Base-by-base conservation (phyloP, 306 rosid species). In the Fragaria vesca region DNA sequence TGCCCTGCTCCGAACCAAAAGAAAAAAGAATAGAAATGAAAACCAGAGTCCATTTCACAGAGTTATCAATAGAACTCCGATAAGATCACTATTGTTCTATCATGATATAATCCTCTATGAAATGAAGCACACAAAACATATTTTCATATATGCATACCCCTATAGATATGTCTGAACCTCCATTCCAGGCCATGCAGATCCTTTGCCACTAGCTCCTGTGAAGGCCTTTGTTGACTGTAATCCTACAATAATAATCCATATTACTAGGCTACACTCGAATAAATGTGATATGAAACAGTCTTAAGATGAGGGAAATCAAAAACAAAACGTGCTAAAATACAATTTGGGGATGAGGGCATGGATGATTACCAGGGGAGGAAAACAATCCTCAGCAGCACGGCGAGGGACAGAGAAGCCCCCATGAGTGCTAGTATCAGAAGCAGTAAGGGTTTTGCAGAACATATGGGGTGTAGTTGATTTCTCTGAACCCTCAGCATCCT, bases 301-400 rank as follows among this genome's bases (percentile, higher is more conserved):
- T 36, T 52, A n/a, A 54, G 34, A 43, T 72, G 32, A 36, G 13
- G 0, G 4, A 8, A 24, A 21, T 32, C 32, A 21, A 21, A 62
- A 62, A 62, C 28, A 61, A 13, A 5, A 46, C 47, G 16, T 17
- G 20, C 60, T 11, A 1, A 43, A 75, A 70, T 26, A 60, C 12
- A 47, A 45, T 2, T 10, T 45, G 5, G 12, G 72, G 9, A 74
- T 26, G 76, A 24, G 63, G 65, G 60, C 40, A 36, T 40, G 58
- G 70, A 70, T 71, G 30, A 63, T 80, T 91, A 96, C 99, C 97
- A 96, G 86, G 52, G 98, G 93, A 74, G 99, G 98, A 76, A 96
- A 96, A 86, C 99, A 96, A 84, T 96, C 99, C 83, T 96, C 99
- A n/a, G 99, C 99, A 1, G 99, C 99, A 13, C 99, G 94, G 45